Evolutionary conservation across 495 filamentous ascomycete genomes (phyloP).

Genomic region (Daldinia caldariorum): DNA sequence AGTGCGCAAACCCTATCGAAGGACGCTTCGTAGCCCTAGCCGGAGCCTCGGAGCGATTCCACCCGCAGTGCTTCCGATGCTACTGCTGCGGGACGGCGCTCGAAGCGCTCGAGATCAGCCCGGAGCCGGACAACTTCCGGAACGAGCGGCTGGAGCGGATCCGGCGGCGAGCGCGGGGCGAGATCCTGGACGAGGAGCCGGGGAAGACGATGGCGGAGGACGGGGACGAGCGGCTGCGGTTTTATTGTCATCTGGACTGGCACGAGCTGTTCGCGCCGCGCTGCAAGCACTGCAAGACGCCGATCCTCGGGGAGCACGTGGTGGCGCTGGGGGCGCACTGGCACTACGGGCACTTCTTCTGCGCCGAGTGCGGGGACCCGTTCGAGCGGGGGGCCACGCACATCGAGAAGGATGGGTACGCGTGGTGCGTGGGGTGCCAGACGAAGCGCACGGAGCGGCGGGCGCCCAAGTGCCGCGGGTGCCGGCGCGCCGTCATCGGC

Average conservation of each 20-base stretch:
- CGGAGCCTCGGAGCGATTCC: slow-evolving; percentile 74
- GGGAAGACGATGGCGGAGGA: slow-evolving; percentile 72
- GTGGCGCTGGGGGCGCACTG: slow-evolving; percentile 93
- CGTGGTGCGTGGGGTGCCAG: slow-evolving; percentile 95
- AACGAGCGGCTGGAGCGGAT: slow-evolving; percentile 76
- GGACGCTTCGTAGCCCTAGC: slow-evolving; percentile 89
- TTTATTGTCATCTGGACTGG: slow-evolving; percentile 98
- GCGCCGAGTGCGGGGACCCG: slow-evolving; percentile 97
- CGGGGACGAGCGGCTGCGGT: slow-evolving; percentile 74
- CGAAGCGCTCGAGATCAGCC: slow-evolving; percentile 95
- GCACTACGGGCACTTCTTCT: slow-evolving; percentile 99
- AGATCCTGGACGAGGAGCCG: slow-evolving; percentile 64
- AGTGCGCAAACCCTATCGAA: slow-evolving; percentile 84
- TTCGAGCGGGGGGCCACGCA: slow-evolving; percentile 85
- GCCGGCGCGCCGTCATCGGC: slow-evolving; percentile 83
- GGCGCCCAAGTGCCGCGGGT: slow-evolving; percentile 85
- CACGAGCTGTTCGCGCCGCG: slow-evolving; percentile 93
- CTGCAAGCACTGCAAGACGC: slow-evolving; percentile 96
- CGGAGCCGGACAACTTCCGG: slow-evolving; percentile 80
- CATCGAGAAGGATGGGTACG: slow-evolving; percentile 98
- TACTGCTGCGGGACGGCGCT: slow-evolving; percentile 86
- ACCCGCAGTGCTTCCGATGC: slow-evolving; percentile 93
- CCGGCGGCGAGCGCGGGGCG: slow-evolving; percentile 65
- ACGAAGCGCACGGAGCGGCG: slow-evolving; percentile 79
- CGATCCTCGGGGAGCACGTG: slow-evolving; percentile 96